Evolutionary conservation across 2,329 filamentous ascomycete species (phyloP).

Genomic region (Fusarium paranaense): DNA sequence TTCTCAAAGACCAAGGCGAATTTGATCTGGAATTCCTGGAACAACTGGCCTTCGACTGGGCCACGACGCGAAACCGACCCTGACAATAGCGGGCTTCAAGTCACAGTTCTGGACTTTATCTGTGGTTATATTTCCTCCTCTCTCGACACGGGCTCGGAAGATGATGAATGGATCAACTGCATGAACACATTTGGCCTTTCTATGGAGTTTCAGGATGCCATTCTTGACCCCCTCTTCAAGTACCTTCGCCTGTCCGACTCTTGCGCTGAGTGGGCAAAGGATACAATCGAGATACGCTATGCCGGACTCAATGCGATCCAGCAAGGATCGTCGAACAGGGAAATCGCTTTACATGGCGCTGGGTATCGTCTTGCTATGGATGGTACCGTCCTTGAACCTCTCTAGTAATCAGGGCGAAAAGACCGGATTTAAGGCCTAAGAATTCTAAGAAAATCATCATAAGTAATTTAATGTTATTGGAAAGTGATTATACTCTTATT

Average conservation of each 20-base stretch:
- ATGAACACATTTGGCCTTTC: slow-evolving; percentile 20
- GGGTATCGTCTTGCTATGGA: not conserved
- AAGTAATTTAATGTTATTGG: no score
- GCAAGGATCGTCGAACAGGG: not conserved
- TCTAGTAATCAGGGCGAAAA: no score
- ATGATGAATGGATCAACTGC: slow-evolving; percentile 9
- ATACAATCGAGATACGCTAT: slow-evolving; percentile 33
- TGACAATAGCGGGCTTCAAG: not conserved
- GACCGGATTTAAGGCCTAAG: no score
- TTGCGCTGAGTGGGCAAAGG: slow-evolving; percentile 28
- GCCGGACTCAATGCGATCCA: slow-evolving; percentile 17
- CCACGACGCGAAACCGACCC: slow-evolving; percentile 22
- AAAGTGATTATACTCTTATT: no score
- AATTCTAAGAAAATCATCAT: no score
- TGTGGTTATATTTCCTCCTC: slow-evolving; percentile 7
- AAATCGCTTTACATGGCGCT: not conserved
- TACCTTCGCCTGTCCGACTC: slow-evolving; percentile 16
- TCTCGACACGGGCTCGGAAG: slow-evolving; percentile 1
- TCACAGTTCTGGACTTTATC: slow-evolving; percentile 25
- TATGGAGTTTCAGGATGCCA: slow-evolving; percentile 14
- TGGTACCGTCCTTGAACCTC: not conserved
- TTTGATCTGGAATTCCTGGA: slow-evolving; percentile 26
- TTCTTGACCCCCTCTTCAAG: slow-evolving; percentile 35
- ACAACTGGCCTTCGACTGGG: slow-evolving; percentile 10
- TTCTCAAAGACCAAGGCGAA: slow-evolving; percentile 21